Evolutionary conservation across 495 filamentous ascomycete genomes (phyloP), one percentile per base, ranked within the genome.

Genomic region (Zalerion maritima): DNA sequence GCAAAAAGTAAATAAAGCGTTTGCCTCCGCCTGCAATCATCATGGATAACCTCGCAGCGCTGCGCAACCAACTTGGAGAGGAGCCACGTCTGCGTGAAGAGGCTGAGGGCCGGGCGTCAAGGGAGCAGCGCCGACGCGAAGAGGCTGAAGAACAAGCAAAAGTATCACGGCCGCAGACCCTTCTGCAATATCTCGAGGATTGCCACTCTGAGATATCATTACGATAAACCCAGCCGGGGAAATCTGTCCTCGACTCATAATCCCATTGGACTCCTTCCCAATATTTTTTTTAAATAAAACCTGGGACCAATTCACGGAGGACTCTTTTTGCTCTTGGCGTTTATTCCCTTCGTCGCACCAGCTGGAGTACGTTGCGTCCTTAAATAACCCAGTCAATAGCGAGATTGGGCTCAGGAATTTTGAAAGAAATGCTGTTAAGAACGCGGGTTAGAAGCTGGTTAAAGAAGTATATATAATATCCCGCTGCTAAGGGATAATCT

Each of bases 211-310:
- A 17, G 35, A 46, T 31, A 43, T 47, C 32, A 27, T 42, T 18
- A 46, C 36, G 6, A 49, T 43, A 8, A 41, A 50, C 34, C 46
- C 49, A 22, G 19, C 16, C 33, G 43, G 47, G 32, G 45, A 45
- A 29, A 23, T 49, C 9, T 54, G 41, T 38, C 50, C 47, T 18
- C 41, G 37, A 37, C 42, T 41, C 21, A 50, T 56, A 22, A 25
- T 53, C 19, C 51, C 49, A 17, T 53, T 42, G 49, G 24, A 37
- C 21, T 39, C 46, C 35, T 50, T 50, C 26, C 26, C 37, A 24
- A 31, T 27, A 15, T n/a, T n/a, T n/a, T 35, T 17, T 18, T 38
- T 52, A 20, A 36, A 46, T 30, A 17, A 43, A 2, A 35, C 46
- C 9, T 54, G 42, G 50, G 10, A 44, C 12, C 43, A 5, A 17